A percentile compares a stretch with the other conserved stretches of the same genome.
Evolutionary conservation across 2,329 filamentous ascomycete species (phyloP).

Genomic region (Talaromyces albobiverticillius): DNA sequence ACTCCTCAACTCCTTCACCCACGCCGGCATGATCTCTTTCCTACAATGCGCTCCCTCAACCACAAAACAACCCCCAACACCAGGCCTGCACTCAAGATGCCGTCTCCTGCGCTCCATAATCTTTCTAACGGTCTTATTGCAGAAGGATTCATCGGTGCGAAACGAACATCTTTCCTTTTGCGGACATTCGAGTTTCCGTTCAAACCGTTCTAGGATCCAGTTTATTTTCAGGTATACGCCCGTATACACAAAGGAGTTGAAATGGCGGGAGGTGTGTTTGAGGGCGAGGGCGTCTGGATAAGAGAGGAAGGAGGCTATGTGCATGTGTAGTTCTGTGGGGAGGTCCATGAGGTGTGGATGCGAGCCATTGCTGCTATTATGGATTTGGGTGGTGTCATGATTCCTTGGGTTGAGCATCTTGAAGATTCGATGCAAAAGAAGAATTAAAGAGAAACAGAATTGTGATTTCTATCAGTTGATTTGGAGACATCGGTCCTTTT

Average conservation of each 20-base stretch:
- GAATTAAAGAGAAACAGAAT: not conserved
- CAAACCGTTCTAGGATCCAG: conserved; percentile 65
- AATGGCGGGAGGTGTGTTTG: conserved; percentile 64
- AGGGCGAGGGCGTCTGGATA: conserved; percentile 71
- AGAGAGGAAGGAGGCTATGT: conserved; percentile 58
- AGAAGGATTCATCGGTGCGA: conserved; percentile 42
- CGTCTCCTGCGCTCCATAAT: conserved; percentile 42
- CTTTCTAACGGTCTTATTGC: conserved; percentile 35
- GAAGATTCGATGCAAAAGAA: not conserved
- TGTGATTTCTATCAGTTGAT: no score
- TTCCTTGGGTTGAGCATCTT: not conserved
- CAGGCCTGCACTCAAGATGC: conserved; percentile 37
- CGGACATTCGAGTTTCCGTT: conserved; percentile 64
- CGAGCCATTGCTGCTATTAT: not conserved
- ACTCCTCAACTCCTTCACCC: conserved; percentile 23
- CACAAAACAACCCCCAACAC: conserved; percentile 34
- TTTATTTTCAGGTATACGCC: conserved; percentile 64
- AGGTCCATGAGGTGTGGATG: conserved; percentile 48
- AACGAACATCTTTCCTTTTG: conserved; percentile 45
- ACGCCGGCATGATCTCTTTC: conserved; percentile 26
- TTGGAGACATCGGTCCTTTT: not conserved
- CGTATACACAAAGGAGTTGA: conserved; percentile 64
- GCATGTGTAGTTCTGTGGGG: conserved; percentile 65
- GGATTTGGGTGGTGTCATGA: not conserved
- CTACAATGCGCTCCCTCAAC: conserved; percentile 34